These are phyloP conservation scores for Hypholoma sublateritium DNA, from an alignment of 768 basidiomycete species.

Conservation along the genomic window DNA sequence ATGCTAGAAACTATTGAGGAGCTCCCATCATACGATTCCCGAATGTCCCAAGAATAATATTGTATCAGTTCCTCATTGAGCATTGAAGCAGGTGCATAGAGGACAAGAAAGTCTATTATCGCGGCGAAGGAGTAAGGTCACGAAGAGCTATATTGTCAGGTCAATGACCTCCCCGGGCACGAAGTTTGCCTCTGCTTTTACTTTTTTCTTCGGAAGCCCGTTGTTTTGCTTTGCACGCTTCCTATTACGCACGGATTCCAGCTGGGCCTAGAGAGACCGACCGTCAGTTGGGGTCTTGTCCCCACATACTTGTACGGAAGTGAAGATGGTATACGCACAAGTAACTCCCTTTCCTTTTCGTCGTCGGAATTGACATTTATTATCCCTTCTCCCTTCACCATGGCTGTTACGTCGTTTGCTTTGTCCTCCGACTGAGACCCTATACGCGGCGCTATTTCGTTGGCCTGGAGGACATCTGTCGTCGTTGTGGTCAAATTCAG, in stretches of 20 bases:
- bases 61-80: too few relatives aligned
- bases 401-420: neutral
- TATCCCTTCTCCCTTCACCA: neutral
- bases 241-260: conserved; percentile 1
- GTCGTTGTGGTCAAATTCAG: neutral
- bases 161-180: neutral
- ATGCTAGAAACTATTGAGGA: too few relatives aligned
- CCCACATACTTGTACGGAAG: too few relatives aligned
- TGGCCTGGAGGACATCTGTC: conserved; percentile 18
- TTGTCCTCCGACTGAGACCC: neutral
- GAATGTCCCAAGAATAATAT: too few relatives aligned
- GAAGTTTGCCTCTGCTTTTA: neutral
- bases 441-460: conserved; percentile 12
- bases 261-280: neutral
- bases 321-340: neutral
- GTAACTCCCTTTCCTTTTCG: neutral
- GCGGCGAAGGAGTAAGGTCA: neutral
- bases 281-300: too few relatives aligned
- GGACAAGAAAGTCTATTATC: neutral
- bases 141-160: too few relatives aligned
- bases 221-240: neutral
- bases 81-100: too few relatives aligned
- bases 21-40: too few relatives aligned
- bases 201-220: neutral
- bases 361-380: neutral